Percentiles rank a stretch among this genome's conserved stretches.
Conservation (phyloP, 768 basidiomycete genomes). For the Rossbeevera mucosa region DNA sequence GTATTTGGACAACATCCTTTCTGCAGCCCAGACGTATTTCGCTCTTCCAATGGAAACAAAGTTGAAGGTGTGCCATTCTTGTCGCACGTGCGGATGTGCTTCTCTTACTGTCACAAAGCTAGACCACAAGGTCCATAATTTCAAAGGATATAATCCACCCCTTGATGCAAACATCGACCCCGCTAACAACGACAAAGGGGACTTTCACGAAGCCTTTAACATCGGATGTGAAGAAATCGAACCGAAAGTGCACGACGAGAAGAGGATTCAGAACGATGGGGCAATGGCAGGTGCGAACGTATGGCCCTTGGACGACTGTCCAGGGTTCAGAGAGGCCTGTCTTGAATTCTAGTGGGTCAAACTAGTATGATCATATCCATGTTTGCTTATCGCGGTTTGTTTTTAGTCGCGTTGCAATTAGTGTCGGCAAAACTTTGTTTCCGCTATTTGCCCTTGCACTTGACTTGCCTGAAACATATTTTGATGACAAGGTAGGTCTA, state of each 20-base stretch:
- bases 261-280: conserved; percentile 41
- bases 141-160: conserved; percentile 72
- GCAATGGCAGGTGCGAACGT: conserved; percentile 69
- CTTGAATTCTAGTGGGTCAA: conserved; percentile 62
- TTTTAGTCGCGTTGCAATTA: conserved; percentile 46
- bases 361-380: conserved; percentile 13
- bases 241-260: conserved; percentile 21
- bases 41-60: conserved; percentile 57
- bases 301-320: conserved; percentile 65
- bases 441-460: conserved; percentile 69
- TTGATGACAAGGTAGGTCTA: conserved; percentile 57
- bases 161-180: conserved; percentile 74
- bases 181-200: conserved; percentile 58
- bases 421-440: conserved; percentile 55
- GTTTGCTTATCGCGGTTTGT: conserved; percentile 23
- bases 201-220: conserved; percentile 89
- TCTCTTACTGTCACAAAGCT: conserved; percentile 39
- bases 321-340: conserved; percentile 54
- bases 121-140: conserved; percentile 64
- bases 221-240: conserved; percentile 65
- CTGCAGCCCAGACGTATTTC: conserved; percentile 61
- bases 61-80: conserved; percentile 49
- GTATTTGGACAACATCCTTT: conserved; percentile 42
- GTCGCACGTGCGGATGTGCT: not conserved
- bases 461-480: conserved; percentile 54